Evolutionary conservation across 139 green algal species (phyloP).

Genomic region (Astrephomene gubernaculifera): DNA sequence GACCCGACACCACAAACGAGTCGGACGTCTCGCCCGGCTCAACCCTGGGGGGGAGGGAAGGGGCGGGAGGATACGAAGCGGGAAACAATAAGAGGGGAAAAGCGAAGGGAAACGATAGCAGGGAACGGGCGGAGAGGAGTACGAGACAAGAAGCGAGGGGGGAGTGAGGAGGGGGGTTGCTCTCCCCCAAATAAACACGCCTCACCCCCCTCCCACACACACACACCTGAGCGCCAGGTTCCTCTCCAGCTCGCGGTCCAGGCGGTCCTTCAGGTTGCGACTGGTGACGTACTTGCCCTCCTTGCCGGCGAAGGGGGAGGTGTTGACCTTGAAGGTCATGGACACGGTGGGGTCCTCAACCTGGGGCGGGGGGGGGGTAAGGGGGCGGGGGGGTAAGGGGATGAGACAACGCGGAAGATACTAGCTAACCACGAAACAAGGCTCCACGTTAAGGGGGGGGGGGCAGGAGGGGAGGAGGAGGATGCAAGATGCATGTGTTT

Average conservation of each 20-base stretch:
- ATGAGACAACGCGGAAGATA: no score
- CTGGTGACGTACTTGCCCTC: constrained; percentile 96
- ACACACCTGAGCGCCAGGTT: constrained; percentile 91
- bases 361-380: constrained; percentile 26
- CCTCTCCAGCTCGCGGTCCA: constrained; percentile 93
- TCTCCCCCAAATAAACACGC: no score
- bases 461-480: no score
- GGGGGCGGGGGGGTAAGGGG: no score
- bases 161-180: no score
- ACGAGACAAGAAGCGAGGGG: no score
- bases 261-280: constrained; percentile 87
- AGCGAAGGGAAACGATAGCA: not conserved
- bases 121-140: no score
- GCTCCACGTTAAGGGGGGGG: no score
- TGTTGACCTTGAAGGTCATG: constrained; percentile 99
- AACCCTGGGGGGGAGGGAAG: constrained; percentile 60
- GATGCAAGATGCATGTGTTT: no score
- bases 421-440: no score
- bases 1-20: constrained; percentile 93
- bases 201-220: not conserved
- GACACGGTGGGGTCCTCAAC: constrained; percentile 98
- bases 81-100: not conserved
- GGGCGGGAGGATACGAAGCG: not conserved
- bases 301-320: constrained; percentile 94
- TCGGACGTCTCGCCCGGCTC: constrained; percentile 94